Conservation (phyloP, 306 rosid species). For the Neltuma alba region DNA sequence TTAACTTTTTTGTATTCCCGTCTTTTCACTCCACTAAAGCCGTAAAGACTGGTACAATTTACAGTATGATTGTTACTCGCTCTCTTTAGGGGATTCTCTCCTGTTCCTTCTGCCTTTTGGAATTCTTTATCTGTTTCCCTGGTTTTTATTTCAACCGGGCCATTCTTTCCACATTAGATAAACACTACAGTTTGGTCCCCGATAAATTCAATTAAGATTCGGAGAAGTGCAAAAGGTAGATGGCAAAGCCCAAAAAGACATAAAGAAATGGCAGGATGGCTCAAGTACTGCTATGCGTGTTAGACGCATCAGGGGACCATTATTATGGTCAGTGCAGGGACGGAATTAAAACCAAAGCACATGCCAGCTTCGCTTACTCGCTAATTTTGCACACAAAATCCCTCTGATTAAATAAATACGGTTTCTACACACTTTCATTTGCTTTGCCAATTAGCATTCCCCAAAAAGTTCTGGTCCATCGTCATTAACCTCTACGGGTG, state of each 20-base stretch:
- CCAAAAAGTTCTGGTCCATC: neutral
- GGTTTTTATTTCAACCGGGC: neutral
- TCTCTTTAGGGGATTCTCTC: conserved; percentile 13
- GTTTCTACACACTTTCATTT: neutral
- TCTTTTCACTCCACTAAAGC: conserved; percentile 21
- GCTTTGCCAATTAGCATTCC: neutral
- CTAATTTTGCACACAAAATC: neutral
- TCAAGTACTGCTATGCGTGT: conserved; percentile 10
- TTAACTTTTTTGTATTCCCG: neutral
- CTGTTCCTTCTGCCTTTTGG: neutral
- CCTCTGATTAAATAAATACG: neutral
- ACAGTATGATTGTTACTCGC: neutral
- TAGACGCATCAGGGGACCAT: neutral
- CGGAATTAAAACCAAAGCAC: conserved; percentile 4
- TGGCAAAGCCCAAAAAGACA: conserved; percentile 3
- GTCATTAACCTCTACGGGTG: neutral
- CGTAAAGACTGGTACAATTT: conserved; percentile 6
- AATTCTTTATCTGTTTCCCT: neutral
- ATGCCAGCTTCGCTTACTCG: neutral
- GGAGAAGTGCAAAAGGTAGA: conserved; percentile 18
- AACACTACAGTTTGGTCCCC: neutral
- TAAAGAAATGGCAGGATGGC: conserved; percentile 7
- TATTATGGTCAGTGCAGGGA: neutral
- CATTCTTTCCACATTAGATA: conserved; percentile 1
- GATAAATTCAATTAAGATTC: neutral